Evolutionary conservation across 345 rosid species (phyloP), one percentile per base, ranked within the genome.

Genomic region (Eucalyptus caleyi): DNA sequence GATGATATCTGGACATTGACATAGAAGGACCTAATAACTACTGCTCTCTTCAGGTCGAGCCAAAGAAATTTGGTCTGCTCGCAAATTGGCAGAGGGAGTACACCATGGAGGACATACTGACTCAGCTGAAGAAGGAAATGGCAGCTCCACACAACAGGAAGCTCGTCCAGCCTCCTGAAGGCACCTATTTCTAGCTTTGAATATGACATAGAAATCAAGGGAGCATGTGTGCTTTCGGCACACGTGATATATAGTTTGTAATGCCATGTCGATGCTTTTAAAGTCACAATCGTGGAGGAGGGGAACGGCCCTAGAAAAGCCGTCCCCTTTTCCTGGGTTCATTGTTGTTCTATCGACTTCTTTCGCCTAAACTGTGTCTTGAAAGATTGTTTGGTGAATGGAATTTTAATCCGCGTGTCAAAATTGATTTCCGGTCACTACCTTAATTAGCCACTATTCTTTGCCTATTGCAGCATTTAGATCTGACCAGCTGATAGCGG

Each of bases 81-180:
- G 94, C 95, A 14, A 96, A 95, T 88, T 95, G 97, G 97, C 96
- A 94, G 93, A 94, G 96, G 89, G 97, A 94, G 90, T 94, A 95
- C 89, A 95, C 97, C 49, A 94, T 96, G 97, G 98, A 96, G 92
- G 96, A 96, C 89, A 92, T 96, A 92, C 92, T 96, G 81, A 91
- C 93, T 2, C 97, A 96, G 89, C 95, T 96, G 93, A 96, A 95
- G 90, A 96, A 96, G 91, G 98, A 96, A 90, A 96, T 96, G 98
- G 94, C 96, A 40, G 91, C 96, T 7, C 93, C 96, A 32, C 95
- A 96, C 86, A 96, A 94, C 92, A 93, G 96, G 89, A 95, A 95
- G 95, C 95, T 95, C 92, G 97, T 95, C 90, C 97, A 95, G 91
- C 98, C 98, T 90, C 96, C 95, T 1, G 98, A 96, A 93, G 98